Conservation (phyloP, 495 filamentous ascomycete genomes). For the Podospora anserina region DNA sequence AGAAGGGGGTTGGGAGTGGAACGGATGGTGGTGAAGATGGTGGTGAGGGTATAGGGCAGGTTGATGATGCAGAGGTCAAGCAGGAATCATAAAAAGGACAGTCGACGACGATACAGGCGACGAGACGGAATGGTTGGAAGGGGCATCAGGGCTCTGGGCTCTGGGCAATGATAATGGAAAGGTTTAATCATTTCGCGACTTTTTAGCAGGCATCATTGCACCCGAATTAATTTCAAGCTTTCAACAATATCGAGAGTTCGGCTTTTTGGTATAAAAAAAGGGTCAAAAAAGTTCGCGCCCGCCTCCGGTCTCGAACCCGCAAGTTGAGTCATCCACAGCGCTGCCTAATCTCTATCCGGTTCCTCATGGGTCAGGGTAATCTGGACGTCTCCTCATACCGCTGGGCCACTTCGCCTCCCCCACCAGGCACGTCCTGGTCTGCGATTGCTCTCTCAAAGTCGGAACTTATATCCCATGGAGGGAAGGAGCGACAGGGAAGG, state of each 20-base stretch:
- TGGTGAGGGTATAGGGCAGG: neutral
- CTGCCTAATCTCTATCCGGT: neutral
- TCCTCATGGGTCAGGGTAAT: neutral
- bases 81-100: neutral
- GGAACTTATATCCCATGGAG: neutral
- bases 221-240: neutral
- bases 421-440: neutral
- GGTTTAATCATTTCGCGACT: neutral
- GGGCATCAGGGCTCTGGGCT: neutral
- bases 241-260: neutral
- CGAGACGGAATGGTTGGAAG: neutral
- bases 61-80: neutral
- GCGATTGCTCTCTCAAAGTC: neutral
- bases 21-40: neutral
- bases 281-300: neutral
- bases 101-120: neutral
- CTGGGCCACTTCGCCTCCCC: neutral
- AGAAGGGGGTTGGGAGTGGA: constrained; percentile 22
- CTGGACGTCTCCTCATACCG: neutral
- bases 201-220: neutral
- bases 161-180: neutral
- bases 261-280: neutral
- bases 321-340: neutral
- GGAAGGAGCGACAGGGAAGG: neutral
- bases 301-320: neutral